Evolutionary conservation across 371 early-diverging fungal genomes (phyloP).

Genomic region (Mucor circinelloides): DNA sequence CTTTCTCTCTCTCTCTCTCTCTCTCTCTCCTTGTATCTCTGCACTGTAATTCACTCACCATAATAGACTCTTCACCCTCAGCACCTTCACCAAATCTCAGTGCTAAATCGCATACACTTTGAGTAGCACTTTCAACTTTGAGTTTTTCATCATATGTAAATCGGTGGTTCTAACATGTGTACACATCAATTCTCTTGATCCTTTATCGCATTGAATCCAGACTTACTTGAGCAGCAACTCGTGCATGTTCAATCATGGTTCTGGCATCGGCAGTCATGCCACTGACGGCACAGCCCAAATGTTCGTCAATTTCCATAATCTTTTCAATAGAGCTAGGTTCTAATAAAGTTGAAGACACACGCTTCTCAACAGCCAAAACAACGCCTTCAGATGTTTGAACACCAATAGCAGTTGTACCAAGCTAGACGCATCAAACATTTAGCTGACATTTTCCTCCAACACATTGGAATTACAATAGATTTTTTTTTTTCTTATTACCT

Average conservation of each 20-base stretch:
- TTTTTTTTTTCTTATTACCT: no score
- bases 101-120: constrained; percentile 97
- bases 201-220: neutral
- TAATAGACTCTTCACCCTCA: constrained; percentile 93
- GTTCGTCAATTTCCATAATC: constrained; percentile 93
- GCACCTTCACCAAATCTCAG: constrained; percentile 97
- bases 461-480: neutral
- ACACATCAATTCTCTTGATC: neutral
- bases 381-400: constrained; percentile 95
- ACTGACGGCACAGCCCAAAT: constrained; percentile 96
- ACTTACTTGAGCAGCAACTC: constrained; percentile 91
- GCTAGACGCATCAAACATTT: constrained; percentile 46
- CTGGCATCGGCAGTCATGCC: constrained; percentile 97
- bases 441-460: neutral
- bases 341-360: constrained; percentile 90
- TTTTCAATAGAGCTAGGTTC: constrained; percentile 96
- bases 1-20: neutral
- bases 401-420: constrained; percentile 97
- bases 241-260: constrained; percentile 97
- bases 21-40: neutral
- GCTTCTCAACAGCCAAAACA: constrained; percentile 95
- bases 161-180: constrained; percentile 77
- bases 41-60: constrained; percentile 62
- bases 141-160: constrained; percentile 95
- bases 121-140: constrained; percentile 95